phyloP scores from a whole-genome alignment of 768 basidiomycete species.

The Serendipita indica region DNA sequence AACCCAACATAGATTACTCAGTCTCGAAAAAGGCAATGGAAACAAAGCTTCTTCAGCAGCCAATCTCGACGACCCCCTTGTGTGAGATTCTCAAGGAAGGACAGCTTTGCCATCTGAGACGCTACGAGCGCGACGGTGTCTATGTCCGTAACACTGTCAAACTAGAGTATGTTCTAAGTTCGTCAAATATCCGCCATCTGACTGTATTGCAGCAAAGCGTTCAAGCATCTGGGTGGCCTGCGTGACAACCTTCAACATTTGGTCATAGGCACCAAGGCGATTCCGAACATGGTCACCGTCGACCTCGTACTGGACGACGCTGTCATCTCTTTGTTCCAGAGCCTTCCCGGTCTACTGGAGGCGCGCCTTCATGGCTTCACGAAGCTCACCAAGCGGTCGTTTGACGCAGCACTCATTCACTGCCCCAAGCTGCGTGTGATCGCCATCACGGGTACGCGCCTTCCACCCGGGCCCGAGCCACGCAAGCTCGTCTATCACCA shows the following conservation, averaged over 20 bases:
- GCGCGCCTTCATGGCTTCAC: constrained; percentile 5
- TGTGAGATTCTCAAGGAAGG: constrained; percentile 5
- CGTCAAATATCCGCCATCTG: background rate
- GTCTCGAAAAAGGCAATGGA: constrained; percentile 1
- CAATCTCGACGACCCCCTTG: background rate
- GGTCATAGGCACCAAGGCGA: constrained; percentile 1
- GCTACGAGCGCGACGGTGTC: constrained; percentile 5
- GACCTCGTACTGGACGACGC: background rate
- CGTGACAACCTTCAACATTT: constrained; percentile 8
- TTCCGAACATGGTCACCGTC: background rate
- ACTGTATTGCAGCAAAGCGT: background rate
- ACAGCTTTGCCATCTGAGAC: constrained; percentile 6
- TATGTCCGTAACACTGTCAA: constrained; percentile 2
- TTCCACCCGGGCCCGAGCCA: constrained; percentile 4
- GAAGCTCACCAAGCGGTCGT: constrained; percentile 5
- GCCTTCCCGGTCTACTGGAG: constrained; percentile 3
- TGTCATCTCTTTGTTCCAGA: background rate
- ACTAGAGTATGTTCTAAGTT: background rate
- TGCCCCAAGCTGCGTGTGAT: background rate
- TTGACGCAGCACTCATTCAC: constrained; percentile 4
- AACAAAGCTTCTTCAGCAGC: background rate
- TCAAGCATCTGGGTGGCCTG: constrained; percentile 3
- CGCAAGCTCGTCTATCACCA: background rate
- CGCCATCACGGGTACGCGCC: constrained; percentile 1
- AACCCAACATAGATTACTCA: background rate